Evolutionary conservation across 352 stramenopile species (phyloP).

Genomic region (Phytophthora agathidicida): DNA sequence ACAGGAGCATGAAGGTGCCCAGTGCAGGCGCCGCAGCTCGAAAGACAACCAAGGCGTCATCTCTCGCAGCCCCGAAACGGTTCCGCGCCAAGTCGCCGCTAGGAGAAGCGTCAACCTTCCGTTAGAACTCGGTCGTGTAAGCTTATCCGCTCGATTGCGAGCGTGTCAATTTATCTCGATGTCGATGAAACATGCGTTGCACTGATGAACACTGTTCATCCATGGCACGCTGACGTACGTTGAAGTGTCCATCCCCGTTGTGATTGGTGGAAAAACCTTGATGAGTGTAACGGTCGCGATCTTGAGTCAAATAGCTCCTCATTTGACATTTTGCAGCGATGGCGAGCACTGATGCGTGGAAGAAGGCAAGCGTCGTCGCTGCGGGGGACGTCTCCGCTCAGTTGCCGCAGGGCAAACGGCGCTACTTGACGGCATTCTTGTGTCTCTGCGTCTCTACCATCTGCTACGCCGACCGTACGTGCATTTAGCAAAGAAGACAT

Average conservation of each 20-base stretch:
- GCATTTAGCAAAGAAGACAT: neutral
- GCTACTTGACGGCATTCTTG: constrained; percentile 76
- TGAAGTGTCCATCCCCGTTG: constrained; percentile 13
- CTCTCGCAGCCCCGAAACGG: constrained; percentile 37
- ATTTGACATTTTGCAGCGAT: constrained; percentile 27
- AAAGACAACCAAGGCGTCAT: constrained; percentile 29
- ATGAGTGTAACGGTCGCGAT: constrained; percentile 31
- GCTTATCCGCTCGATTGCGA: constrained; percentile 20
- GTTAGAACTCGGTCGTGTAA: constrained; percentile 37
- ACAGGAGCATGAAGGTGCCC: constrained; percentile 24
- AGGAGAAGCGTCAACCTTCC: constrained; percentile 35
- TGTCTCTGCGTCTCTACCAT: constrained; percentile 82
- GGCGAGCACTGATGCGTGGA: constrained; percentile 17
- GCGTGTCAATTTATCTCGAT: constrained; percentile 22
- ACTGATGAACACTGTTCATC: too few relatives aligned
- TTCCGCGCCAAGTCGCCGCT: constrained; percentile 40
- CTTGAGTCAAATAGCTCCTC: constrained; percentile 5
- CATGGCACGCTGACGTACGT: constrained; percentile 3
- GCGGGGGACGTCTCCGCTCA: constrained; percentile 10
- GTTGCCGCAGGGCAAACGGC: constrained; percentile 42
- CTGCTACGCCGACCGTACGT: constrained; percentile 86
- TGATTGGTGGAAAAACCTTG: constrained; percentile 35
- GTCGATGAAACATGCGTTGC: constrained; percentile 12
- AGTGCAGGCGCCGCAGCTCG: constrained; percentile 15
- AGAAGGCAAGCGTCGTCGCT: constrained; percentile 16